Evolutionary conservation across 805 yeast species (phyloP).

Genomic region (Kazachstania kunashirensis): DNA sequence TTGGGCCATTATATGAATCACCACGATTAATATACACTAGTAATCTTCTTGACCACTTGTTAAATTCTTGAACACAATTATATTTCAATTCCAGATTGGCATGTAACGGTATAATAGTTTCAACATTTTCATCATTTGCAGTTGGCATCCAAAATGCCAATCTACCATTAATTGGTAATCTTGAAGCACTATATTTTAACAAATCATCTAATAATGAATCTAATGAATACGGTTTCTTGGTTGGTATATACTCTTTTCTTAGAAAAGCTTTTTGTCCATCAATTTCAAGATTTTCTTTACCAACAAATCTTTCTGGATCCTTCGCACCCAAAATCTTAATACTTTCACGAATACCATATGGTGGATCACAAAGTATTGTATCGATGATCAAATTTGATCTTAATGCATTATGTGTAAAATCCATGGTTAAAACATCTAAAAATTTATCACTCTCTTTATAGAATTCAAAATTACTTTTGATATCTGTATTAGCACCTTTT

Average conservation of each 20-base stretch:
- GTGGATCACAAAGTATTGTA: conserved; percentile 90
- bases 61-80: conserved; percentile 76
- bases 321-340: conserved; percentile 84
- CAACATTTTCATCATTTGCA: conserved; percentile 73
- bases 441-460: conserved; percentile 50
- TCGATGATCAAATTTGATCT: conserved; percentile 56
- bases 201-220: conserved; percentile 71
- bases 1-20: conserved; percentile 41
- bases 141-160: conserved; percentile 97
- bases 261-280: conserved; percentile 72
- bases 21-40: conserved; percentile 69
- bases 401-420: conserved; percentile 84
- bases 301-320: conserved; percentile 55
- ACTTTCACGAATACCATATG: conserved; percentile 95
- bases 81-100: conserved; percentile 57
- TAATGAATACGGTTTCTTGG: conserved; percentile 82
- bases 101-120: conserved; percentile 70
- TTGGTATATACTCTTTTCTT: conserved; percentile 77
- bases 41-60: conserved; percentile 86
- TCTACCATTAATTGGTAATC: conserved; percentile 68
- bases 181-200: conserved; percentile 57
- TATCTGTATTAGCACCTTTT: conserved; percentile 34
- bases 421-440: conserved; percentile 80
- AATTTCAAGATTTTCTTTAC: conserved; percentile 63
- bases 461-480: conserved; percentile 61